These are phyloP conservation scores for Mariannaea elegans DNA, from an alignment of 2,329 filamentous ascomycete genomes.

Conservation along the genomic window DNA sequence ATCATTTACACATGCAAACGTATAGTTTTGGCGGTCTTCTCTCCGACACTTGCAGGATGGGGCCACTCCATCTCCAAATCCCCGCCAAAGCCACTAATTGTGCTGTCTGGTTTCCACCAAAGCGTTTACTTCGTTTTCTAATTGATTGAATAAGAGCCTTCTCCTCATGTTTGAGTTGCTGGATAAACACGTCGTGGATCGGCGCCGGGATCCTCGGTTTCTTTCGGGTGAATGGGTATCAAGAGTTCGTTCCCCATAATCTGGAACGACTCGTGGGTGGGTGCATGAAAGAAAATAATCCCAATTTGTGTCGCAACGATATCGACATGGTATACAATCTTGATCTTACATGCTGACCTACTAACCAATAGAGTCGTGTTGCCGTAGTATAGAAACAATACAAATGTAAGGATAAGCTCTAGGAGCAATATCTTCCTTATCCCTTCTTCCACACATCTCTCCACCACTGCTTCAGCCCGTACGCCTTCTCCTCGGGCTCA, in stretches of 20 bases:
- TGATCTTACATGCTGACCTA: not conserved
- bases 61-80: not conserved
- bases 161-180: not conserved
- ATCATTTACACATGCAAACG: not conserved
- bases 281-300: not conserved
- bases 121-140: not conserved
- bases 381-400: not conserved
- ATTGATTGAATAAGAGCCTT: not conserved
- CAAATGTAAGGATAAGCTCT: not conserved
- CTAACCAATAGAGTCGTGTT: not conserved
- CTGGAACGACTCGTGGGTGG: not conserved
- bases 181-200: slow-evolving; percentile 16
- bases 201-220: not conserved
- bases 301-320: not conserved
- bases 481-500: slow-evolving; percentile 78
- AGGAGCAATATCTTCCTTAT: not conserved
- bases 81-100: not conserved
- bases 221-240: slow-evolving; percentile 11
- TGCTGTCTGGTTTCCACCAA: not conserved
- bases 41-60: slow-evolving; percentile 7
- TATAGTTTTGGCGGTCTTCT: slow-evolving; percentile 12
- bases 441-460: slow-evolving; percentile 72
- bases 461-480: slow-evolving; percentile 92
- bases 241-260: slow-evolving; percentile 1
- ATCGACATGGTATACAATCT: not conserved